phyloP scores from a whole-genome alignment of 2,329 filamentous ascomycete genomes.

The Truncatella angustata region DNA sequence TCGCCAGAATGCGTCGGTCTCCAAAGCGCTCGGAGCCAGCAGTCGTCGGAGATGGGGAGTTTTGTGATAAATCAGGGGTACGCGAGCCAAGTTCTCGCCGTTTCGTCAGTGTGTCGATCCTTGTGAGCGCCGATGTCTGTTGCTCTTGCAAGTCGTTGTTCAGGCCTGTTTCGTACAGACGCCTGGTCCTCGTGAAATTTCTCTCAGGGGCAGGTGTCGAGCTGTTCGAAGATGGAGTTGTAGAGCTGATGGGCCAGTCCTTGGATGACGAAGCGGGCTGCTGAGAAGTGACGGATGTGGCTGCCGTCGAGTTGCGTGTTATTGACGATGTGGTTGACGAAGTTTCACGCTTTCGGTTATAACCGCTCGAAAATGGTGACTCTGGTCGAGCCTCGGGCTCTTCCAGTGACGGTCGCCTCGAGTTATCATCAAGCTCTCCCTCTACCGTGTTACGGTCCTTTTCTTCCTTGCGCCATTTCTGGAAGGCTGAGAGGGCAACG shows the following conservation, averaged over 20 bases:
- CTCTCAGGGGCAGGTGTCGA: constrained; percentile 55
- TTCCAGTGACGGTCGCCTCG: constrained; percentile 36
- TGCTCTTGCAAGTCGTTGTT: constrained; percentile 79
- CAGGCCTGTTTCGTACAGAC: constrained; percentile 81
- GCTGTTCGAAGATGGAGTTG: constrained; percentile 33
- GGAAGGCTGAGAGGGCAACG: constrained; percentile 78
- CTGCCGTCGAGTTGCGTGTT: constrained; percentile 77
- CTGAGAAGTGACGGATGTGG: constrained; percentile 77
- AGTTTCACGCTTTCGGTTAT: constrained; percentile 76
- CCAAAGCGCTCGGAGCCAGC: constrained; percentile 45
- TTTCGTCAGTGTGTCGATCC: constrained; percentile 75
- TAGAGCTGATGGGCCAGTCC: constrained; percentile 44
- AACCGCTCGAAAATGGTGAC: constrained; percentile 59
- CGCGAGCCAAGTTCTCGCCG: constrained; percentile 52
- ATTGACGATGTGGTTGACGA: constrained; percentile 80
- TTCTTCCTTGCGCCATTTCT: constrained; percentile 66
- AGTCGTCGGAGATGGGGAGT: constrained; percentile 44
- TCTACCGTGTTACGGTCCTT: constrained; percentile 46
- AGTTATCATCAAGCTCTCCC: constrained; percentile 35
- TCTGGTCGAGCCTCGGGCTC: constrained; percentile 42
- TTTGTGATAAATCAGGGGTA: constrained; percentile 47
- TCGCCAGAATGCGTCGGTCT: constrained; percentile 47
- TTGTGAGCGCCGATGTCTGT: constrained; percentile 71
- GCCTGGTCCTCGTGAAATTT: constrained; percentile 66
- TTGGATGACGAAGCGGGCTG: constrained; percentile 56